phyloP scores from a whole-genome alignment of 2,329 filamentous ascomycete species.

The Cladosporium colombiae region DNA sequence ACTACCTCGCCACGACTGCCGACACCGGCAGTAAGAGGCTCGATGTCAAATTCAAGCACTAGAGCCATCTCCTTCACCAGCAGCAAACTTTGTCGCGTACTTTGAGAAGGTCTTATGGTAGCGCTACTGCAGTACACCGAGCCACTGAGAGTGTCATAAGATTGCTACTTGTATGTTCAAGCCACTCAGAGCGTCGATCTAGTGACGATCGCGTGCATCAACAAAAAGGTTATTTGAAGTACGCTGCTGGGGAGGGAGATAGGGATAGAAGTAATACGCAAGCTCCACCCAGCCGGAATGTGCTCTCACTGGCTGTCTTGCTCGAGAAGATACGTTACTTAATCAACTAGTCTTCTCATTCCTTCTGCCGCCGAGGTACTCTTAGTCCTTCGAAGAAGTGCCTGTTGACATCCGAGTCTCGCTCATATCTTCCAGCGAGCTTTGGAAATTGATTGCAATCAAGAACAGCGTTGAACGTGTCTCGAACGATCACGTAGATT shows the following conservation, averaged over 20 bases:
- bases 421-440: not conserved
- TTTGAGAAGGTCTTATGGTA: no score
- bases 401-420: not conserved
- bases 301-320: not conserved
- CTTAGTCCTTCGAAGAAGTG: not conserved
- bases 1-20: constrained; percentile 48
- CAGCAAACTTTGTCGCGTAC: no score
- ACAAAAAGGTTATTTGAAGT: no score
- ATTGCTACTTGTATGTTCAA: no score
- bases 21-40: constrained; percentile 45
- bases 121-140: no score
- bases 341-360: not conserved
- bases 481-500: not conserved
- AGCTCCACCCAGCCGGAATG: not conserved
- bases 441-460: not conserved
- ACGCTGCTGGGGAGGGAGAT: no score
- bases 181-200: no score
- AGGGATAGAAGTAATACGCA: not conserved
- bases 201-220: no score
- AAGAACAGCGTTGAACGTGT: not conserved
- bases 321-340: not conserved
- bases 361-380: not conserved
- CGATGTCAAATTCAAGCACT: constrained; percentile 40
- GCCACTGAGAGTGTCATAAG: no score
- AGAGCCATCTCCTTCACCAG: no score